A percentile compares a stretch with the other conserved stretches of the same genome.
Conservation (phyloP, 495 filamentous ascomycete genomes). For the Peziza echinospora region DNA sequence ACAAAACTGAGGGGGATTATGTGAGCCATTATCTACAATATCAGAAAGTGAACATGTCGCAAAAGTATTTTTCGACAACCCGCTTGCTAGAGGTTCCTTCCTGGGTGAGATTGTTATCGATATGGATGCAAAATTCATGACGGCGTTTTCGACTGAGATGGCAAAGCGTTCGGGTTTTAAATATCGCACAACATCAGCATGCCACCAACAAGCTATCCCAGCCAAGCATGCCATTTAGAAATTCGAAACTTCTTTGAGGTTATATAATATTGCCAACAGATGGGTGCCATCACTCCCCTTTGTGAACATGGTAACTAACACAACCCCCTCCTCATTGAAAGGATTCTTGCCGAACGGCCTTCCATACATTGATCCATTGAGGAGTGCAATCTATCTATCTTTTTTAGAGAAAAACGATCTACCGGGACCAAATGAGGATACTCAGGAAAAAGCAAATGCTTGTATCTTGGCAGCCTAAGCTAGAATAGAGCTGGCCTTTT, state of each 20-base stretch:
- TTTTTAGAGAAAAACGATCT: too few species aligned
- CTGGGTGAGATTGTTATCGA: not conserved
- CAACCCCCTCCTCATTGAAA: not conserved
- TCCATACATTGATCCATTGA: not conserved
- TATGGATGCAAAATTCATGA: not conserved
- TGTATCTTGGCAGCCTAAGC: not conserved
- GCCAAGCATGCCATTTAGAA: not conserved
- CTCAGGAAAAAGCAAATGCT: not conserved
- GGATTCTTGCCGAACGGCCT: not conserved
- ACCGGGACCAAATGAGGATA: too few species aligned
- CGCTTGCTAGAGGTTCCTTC: not conserved
- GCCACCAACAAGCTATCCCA: not conserved
- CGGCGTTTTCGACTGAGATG: not conserved
- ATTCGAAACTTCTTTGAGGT: not conserved
- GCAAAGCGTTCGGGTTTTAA: not conserved
- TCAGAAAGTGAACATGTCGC: not conserved
- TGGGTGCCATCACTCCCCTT: not conserved
- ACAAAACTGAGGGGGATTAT: not conserved
- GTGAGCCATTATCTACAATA: not conserved
- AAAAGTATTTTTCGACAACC: not conserved
- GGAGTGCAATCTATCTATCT: not conserved
- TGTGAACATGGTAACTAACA: not conserved
- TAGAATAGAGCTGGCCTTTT: not conserved
- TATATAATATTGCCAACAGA: not conserved
- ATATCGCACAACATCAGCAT: not conserved